Evolutionary conservation across 768 basidiomycete genomes (phyloP), one percentile per base, ranked within the genome.

Genomic region (Auriscalpium microsporum): DNA sequence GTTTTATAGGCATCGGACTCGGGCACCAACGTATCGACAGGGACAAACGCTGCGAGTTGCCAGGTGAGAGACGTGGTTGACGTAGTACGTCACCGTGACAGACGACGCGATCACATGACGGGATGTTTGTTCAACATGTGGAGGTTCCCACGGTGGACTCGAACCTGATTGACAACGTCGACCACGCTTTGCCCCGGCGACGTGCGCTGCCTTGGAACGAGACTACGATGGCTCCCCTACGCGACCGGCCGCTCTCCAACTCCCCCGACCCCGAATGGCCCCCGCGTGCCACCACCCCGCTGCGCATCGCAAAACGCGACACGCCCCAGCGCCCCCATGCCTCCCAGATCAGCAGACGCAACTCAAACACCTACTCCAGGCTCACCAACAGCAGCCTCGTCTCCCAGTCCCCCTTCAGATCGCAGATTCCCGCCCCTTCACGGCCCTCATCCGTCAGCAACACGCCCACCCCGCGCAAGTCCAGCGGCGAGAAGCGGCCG

Each of bases 361-460:
- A 81, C 14, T 90, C 87, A 8, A 84, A 82, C 44, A 90, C 87
- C 68, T 92, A 85, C 71, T 84, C 80, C 60, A 89, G 89, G 68
- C 78, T 91, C 60, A 79, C 78, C 63, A 84, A 74, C 62, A 88
- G 83, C 67, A 83, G 86, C 65, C 83, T 91, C 54, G 90, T 93
- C 16, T 83, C 86, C 33, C 90, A 90, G 62, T 93, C 90, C 10
- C 90, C 90, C 10, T 93, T 93, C 74, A 87, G 86, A 63, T 80
- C 80, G 2, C 80, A 82, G n/a, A 74, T 80, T 35, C 68, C 77
- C 3, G 10, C 50, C 2, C 60, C 58, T 14, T 37, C 55, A 4
- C 70, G 56, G 17, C 76, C n/a, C 40, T 59, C 64, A 40, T 68
- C 74, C 17, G 60, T 65, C 17, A 1, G 71, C 72, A 61, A 75